phyloP scores from a whole-genome alignment of 805 yeast species.

The Maudiozyma saulgeensis region DNA sequence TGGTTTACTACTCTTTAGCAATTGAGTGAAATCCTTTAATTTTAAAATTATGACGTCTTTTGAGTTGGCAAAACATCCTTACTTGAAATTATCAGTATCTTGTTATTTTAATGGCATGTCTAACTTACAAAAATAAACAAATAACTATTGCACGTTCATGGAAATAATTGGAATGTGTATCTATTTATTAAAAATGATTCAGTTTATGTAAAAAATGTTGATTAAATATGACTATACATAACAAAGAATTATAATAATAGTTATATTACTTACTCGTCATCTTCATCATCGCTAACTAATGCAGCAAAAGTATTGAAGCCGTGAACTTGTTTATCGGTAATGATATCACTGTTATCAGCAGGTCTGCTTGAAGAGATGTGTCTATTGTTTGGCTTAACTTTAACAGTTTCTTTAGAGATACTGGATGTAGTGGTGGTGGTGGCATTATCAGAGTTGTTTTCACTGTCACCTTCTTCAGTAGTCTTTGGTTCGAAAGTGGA shows the following conservation, averaged over 20 bases:
- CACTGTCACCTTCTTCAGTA: constrained; percentile 16
- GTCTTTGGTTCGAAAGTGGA: constrained; percentile 49
- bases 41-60: no score
- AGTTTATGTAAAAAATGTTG: no score
- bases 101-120: no score
- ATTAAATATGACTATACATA: no score
- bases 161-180: background rate
- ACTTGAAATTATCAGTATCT: no score
- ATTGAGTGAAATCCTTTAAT: no score
- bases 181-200: background rate
- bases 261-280: constrained; percentile 22
- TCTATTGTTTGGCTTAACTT: constrained; percentile 62
- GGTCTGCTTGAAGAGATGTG: constrained; percentile 68
- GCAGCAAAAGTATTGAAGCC: constrained; percentile 79
- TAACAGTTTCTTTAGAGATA: constrained; percentile 37
- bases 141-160: background rate
- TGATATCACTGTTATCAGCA: constrained; percentile 60
- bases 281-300: constrained; percentile 50
- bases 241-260: background rate
- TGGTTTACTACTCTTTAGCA: no score
- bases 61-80: no score
- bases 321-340: constrained; percentile 55
- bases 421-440: constrained; percentile 11
- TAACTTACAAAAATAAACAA: no score
- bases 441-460: constrained; percentile 14